Evolutionary conservation across 805 yeast genomes (phyloP), one percentile per base, ranked within the genome.

Genomic region (Myxozyma kluyveri): DNA sequence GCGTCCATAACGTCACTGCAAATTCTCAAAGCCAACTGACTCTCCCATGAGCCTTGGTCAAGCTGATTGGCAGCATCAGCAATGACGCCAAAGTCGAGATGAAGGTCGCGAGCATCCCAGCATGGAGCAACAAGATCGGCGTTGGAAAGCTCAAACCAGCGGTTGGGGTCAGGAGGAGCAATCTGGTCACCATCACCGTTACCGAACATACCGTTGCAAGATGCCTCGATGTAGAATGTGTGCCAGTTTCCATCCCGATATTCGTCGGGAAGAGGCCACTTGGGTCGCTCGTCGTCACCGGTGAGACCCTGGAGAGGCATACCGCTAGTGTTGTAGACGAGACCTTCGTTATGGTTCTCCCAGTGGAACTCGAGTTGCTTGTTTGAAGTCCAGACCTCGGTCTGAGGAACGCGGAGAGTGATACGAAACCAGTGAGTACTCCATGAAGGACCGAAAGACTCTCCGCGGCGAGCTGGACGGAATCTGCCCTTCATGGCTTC

Each of bases 141-240:
- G 39, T 70, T 72, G 53, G 72, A 72, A 52, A 93, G 73, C 26
- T 77, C 69, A 69, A 90, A 93, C 67, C 77, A 82, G 52, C 87
- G 75, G 67, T 87, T 82, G 21, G 82, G 81, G 61, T 84, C 83
- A 1, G 89, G 88, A 3, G 87, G 87, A 50, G 74, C 74, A 24
- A 84, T 86, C 42, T 63, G 65, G 45, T 71, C 75, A 29, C 78
- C 77, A 38, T 72, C 67, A 40, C 86, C 84, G 57, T 81, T 79
- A 10, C 96, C 96, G 67, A 86, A 88, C 93, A 91, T 91, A 17
- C 96, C 95, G 70, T 91, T 93, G 67, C 96, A 91, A 10, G 93
- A 86, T 65, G 88, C 83, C 67, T 91, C 99, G 49, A 93, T 71
- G 67, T 86, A 93, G 61, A 90, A 88, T 2, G 67, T 66, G 65